Conservation (phyloP, 73 alveolate species). For the Tetrahymena elliotti region DNA sequence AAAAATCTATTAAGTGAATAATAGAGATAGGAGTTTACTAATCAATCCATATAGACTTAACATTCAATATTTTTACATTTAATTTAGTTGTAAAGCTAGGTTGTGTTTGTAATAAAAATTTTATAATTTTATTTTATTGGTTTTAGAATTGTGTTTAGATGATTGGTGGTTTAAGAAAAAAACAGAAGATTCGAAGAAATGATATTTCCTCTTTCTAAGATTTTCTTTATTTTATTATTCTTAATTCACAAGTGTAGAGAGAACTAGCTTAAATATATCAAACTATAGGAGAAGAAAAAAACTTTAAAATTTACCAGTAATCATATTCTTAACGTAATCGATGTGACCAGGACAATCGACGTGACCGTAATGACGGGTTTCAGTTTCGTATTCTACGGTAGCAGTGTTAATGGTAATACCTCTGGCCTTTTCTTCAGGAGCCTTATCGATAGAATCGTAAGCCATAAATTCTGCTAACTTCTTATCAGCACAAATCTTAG, state of each 20-base stretch:
- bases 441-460: conserved; percentile 72
- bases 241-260: background rate
- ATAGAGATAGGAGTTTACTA: background rate
- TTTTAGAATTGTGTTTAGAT: background rate
- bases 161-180: background rate
- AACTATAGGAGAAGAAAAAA: background rate
- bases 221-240: background rate
- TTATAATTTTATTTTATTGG: background rate
- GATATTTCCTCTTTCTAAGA: background rate
- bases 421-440: conserved; percentile 89
- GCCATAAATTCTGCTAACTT: conserved; percentile 57
- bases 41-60: background rate
- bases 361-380: conserved; percentile 85
- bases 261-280: background rate
- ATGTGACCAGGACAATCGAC: conserved; percentile 98
- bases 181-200: background rate
- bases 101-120: background rate
- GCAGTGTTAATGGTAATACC: conserved; percentile 95
- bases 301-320: conserved; percentile 55
- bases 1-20: background rate
- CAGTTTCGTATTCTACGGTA: conserved; percentile 85
- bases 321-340: conserved; percentile 94
- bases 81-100: background rate
- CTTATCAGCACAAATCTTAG: conserved; percentile 55
- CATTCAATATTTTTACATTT: background rate